Evolutionary conservation across 1,139 yeast species (phyloP).

Genomic region (Scheffersomyces lignicola): DNA sequence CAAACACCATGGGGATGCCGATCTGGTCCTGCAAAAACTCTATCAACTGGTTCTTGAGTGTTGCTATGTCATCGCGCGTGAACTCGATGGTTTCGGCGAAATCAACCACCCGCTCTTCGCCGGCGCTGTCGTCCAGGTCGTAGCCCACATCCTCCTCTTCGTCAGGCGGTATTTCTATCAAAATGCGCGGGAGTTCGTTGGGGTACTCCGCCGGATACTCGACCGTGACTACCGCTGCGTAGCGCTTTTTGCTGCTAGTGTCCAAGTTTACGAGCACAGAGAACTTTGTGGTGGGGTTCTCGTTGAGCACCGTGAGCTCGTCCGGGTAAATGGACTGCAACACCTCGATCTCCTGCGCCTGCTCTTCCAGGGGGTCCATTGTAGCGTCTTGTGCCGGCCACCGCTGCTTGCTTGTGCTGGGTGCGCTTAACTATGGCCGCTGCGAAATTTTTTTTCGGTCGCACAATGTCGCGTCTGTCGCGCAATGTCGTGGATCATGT

Average conservation of each 20-base stretch:
- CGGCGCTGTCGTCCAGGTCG: slow-evolving; percentile 31
- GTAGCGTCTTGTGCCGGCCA: too few species aligned
- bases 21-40: slow-evolving; percentile 73
- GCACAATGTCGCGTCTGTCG: not conserved
- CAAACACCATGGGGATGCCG: slow-evolving; percentile 88
- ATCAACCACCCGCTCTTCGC: slow-evolving; percentile 41
- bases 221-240: slow-evolving; percentile 54
- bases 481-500: not conserved
- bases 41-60: slow-evolving; percentile 39
- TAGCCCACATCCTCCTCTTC: slow-evolving; percentile 29
- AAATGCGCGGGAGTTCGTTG: slow-evolving; percentile 60
- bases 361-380: slow-evolving; percentile 78
- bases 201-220: slow-evolving; percentile 73
- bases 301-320: slow-evolving; percentile 54
- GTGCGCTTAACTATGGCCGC: not conserved
- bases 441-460: not conserved
- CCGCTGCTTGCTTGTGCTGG: too few species aligned
- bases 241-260: slow-evolving; percentile 50
- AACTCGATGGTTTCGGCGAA: slow-evolving; percentile 59
- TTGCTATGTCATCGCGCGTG: slow-evolving; percentile 43
- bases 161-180: slow-evolving; percentile 37
- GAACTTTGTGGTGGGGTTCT: slow-evolving; percentile 32
- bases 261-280: slow-evolving; percentile 54
- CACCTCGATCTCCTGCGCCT: slow-evolving; percentile 76
- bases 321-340: slow-evolving; percentile 91